Evolutionary conservation across 2,329 filamentous ascomycete genomes (phyloP), one percentile per base, ranked within the genome.

Genomic region (Beauveria asiatica): DNA sequence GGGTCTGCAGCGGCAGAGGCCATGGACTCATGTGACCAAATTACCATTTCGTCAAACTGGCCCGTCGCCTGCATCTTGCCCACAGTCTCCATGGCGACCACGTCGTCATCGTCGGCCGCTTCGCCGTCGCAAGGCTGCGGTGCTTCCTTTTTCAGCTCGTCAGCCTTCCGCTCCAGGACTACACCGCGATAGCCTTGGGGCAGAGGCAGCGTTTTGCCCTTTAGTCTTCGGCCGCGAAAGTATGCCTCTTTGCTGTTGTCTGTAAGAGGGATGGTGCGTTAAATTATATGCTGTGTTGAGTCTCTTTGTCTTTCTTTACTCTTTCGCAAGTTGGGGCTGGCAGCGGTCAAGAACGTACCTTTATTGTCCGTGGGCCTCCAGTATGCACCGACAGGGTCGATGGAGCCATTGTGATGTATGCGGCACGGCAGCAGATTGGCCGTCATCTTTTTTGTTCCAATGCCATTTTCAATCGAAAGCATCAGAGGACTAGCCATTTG

Each of bases 11-110:
- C 78, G 0, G 79, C 78, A 62, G 87, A 84, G 6, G 85, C 85
- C 54, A 83, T 67, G 1, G 75, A 73, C 65, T 94, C 92, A 71
- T 96, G 92, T 0, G 83, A 86, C 92, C 92, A 97, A n/a, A 96
- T 80, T 3, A 90, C 75, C 55, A 96, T 71, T 59, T 88, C 79
- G 7, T 91, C 84, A 69, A 97, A 97, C 17, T 79, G 79, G 1
- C 84, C 85, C 21, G 85, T 78, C 48, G 83, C 77, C 55, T 88
- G 80, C 65, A 93, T 74, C 21, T 78, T 78, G 10, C 84, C 81
- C 1, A 82, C 78, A 25, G 82, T 77, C 1, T 76, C 74, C 17
- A 80, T 74, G 10, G 79, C 77, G 2, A 73, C 68, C 1, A 76
- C 70, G 2, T 79, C 77, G 41, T 73, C 70, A 6, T 72, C 69